Base-by-base conservation (phyloP, 1,139 yeast genomes). In the Barnettozyma hawaiiensis region DNA sequence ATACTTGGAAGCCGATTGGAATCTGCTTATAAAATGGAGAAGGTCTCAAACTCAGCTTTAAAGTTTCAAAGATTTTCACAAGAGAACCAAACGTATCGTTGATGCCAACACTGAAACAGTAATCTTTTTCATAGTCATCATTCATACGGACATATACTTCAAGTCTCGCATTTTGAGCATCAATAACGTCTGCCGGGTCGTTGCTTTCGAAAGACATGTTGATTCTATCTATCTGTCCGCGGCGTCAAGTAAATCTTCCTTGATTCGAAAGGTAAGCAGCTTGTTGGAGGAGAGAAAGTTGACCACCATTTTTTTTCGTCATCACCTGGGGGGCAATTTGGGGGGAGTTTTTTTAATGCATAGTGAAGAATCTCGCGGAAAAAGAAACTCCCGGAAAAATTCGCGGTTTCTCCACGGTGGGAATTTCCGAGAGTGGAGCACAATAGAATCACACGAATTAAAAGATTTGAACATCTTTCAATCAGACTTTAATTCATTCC, bases 91-190 rank as follows among this genome's bases (percentile, higher is more conserved):
- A 81, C 4, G 78, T 65, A 39, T 78, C 74, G 19, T 73, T 68
- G 15, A 76, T 66, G 35, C 73, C 71, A 15, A 90, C 76, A 52
- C 78, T 84, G 67, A 92, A 87, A 55, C 96, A 86, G 64, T 87
- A 90, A 62, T 92, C 98, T 62, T 84, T 84, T 57, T 87, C 96
- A 43, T 67, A 62, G 59, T 89, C 96, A 48, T 77, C 83, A 60
- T 85, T 87, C 74, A 92, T 80, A 45, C 98, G 81, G 50, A 92
- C 64, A 66, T 82, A 90, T 35, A 89, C 65, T 58, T 90, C 97
- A 63, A 76, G 64, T 29, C 51, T 55, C n/a, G 60, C 57, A 31
- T 55, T 58, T 32, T 52, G 43, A 5, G 45, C 45, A 29, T 42
- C 45, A n/a, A 42, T 42, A 5, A 47, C 44, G 19, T 45, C 47